phyloP scores from a whole-genome alignment of 2,329 filamentous ascomycete species.

The Pseudodiploospora longispora region DNA sequence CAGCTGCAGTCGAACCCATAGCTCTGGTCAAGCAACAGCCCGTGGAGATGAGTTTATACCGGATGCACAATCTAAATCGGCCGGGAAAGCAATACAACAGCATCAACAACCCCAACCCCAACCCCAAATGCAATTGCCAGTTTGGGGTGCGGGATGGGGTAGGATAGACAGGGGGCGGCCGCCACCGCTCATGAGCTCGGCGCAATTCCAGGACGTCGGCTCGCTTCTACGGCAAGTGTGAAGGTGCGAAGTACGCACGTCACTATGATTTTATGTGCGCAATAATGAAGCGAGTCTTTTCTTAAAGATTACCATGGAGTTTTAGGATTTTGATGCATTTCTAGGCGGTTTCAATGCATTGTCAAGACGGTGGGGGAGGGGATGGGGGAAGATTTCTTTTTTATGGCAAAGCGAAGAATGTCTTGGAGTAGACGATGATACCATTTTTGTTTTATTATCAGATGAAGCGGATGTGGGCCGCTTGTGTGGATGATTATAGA shows the following conservation, averaged over 20 bases:
- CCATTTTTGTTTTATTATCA: background rate
- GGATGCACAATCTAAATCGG: background rate
- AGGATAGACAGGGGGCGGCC: constrained; percentile 21
- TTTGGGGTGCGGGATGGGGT: constrained; percentile 24
- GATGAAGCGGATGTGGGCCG: too few relatives aligned
- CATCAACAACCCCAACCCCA: background rate
- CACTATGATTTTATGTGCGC: background rate
- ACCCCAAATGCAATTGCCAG: constrained; percentile 13
- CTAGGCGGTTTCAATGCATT: background rate
- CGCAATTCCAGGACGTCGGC: constrained; percentile 10
- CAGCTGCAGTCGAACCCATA: constrained; percentile 13
- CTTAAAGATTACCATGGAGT: background rate
- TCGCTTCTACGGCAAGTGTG: background rate
- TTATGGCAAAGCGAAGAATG: too few relatives aligned
- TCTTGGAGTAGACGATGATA: background rate
- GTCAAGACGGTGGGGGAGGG: background rate
- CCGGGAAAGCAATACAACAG: background rate
- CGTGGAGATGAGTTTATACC: background rate
- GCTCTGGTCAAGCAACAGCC: background rate
- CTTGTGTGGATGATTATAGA: too few relatives aligned
- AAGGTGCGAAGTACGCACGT: background rate
- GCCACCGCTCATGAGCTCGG: constrained; percentile 13
- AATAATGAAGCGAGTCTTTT: background rate
- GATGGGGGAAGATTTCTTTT: too few relatives aligned
- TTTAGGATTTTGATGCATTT: background rate